Conservation (phyloP, 306 rosid species). For the Casuarina cunninghamiana region DNA sequence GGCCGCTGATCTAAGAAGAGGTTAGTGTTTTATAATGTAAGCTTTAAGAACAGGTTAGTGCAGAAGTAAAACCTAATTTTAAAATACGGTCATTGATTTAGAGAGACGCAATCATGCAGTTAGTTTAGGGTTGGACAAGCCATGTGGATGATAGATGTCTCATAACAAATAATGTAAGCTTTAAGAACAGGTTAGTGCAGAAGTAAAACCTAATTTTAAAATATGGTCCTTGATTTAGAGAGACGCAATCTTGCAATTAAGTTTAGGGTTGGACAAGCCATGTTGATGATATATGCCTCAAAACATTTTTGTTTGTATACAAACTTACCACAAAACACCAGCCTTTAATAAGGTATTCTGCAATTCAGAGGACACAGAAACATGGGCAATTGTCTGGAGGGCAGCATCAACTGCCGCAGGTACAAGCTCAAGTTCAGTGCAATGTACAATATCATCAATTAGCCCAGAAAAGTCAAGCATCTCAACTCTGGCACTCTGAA, state of each 20-base stretch:
- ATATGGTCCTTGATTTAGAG: slow-evolving; percentile 11
- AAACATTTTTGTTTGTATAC: no score
- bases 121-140: background rate
- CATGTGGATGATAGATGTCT: background rate
- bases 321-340: slow-evolving; percentile 86
- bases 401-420: slow-evolving; percentile 90
- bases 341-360: slow-evolving; percentile 87
- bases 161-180: no score
- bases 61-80: background rate
- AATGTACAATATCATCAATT: slow-evolving; percentile 86
- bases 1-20: no score
- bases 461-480: slow-evolving; percentile 84
- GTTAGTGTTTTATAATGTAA: no score
- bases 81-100: slow-evolving; percentile 5
- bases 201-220: background rate
- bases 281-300: background rate
- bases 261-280: background rate
- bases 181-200: no score
- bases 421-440: slow-evolving; percentile 93
- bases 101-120: slow-evolving; percentile 10
- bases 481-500: slow-evolving; percentile 88
- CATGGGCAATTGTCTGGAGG: slow-evolving; percentile 81
- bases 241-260: slow-evolving; percentile 11
- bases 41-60: no score
- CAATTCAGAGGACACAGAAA: slow-evolving; percentile 85